These are phyloP conservation scores for Lepraria neglecta DNA, from an alignment of 495 filamentous ascomycete genomes.

Conservation along the genomic window DNA sequence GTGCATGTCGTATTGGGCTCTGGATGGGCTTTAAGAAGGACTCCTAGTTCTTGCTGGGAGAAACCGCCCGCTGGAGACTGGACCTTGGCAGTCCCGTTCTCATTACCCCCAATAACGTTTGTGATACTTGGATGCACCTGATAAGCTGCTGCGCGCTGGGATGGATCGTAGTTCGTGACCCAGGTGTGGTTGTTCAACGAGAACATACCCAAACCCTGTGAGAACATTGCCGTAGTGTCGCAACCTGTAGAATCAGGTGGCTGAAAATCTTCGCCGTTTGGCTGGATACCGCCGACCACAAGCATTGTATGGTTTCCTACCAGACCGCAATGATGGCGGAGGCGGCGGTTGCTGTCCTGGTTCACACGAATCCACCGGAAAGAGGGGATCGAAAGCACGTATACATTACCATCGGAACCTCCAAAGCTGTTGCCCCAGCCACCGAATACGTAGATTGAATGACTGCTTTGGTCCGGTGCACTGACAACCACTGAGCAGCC, in stretches of 20 bases:
- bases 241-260: slow-evolving; percentile 17
- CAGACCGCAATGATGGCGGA: slow-evolving; percentile 16
- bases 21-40: slow-evolving; percentile 10
- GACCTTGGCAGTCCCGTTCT: slow-evolving; percentile 17
- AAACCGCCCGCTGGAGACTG: slow-evolving; percentile 19
- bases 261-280: slow-evolving; percentile 7
- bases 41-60: slow-evolving; percentile 3
- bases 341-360: slow-evolving; percentile 16
- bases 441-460: slow-evolving; percentile 25
- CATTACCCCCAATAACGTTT: slow-evolving; percentile 19
- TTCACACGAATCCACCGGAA: slow-evolving; percentile 25
- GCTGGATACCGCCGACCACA: slow-evolving; percentile 18
- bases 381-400: slow-evolving; percentile 24
- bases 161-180: slow-evolving; percentile 17
- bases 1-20: background rate
- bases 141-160: slow-evolving; percentile 10
- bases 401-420: slow-evolving; percentile 19
- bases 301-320: slow-evolving; percentile 19
- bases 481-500: slow-evolving; percentile 21
- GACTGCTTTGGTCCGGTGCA: slow-evolving; percentile 23
- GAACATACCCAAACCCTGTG: slow-evolving; percentile 21
- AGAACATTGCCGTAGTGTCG: slow-evolving; percentile 16
- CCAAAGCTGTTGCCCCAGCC: slow-evolving; percentile 17
- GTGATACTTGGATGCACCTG: slow-evolving; percentile 17
- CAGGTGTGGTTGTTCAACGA: slow-evolving; percentile 22